A percentile compares a stretch with the other conserved stretches of the same genome.
Conservation (phyloP, 768 basidiomycete genomes). For the Pholiota conissans region DNA sequence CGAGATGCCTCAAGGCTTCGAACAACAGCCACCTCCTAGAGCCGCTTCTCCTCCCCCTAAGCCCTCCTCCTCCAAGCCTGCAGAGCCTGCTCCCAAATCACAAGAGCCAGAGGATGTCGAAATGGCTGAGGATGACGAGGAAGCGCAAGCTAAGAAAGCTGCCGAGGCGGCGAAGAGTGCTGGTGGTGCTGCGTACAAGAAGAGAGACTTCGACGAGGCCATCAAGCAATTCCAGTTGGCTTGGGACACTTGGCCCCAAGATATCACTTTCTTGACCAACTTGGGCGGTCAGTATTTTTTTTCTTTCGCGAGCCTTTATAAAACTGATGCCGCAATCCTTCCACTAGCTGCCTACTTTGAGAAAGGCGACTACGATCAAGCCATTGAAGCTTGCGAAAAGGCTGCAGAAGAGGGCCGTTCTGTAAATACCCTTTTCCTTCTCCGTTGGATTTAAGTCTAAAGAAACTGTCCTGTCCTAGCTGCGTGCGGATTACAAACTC, state of each 20-base stretch:
- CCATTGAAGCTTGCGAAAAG: slow-evolving; percentile 90
- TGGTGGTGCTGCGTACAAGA: slow-evolving; percentile 84
- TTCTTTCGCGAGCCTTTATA: not conserved
- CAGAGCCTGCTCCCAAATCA: slow-evolving; percentile 28
- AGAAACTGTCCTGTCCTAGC: slow-evolving; percentile 34
- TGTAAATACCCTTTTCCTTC: slow-evolving; percentile 32
- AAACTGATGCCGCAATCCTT: not conserved
- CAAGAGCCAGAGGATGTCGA: slow-evolving; percentile 60
- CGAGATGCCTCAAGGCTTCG: slow-evolving; percentile 67
- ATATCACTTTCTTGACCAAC: slow-evolving; percentile 93
- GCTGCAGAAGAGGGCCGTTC: slow-evolving; percentile 94
- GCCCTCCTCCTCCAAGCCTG: slow-evolving; percentile 43
- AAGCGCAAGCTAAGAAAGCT: slow-evolving; percentile 71
- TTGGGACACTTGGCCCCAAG: slow-evolving; percentile 92
- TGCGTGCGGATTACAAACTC: slow-evolving; percentile 93
- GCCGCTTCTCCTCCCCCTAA: slow-evolving; percentile 43
- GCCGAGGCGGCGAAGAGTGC: slow-evolving; percentile 80
- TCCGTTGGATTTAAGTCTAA: too few relatives aligned
- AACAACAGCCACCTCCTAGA: slow-evolving; percentile 32
- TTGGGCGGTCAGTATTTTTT: slow-evolving; percentile 58
- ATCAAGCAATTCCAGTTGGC: slow-evolving; percentile 77
- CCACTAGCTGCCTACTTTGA: slow-evolving; percentile 86
- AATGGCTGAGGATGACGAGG: slow-evolving; percentile 63
- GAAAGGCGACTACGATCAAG: slow-evolving; percentile 87
- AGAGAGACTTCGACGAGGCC: slow-evolving; percentile 78